Conservation (phyloP, 305 asterid genomes). For the Salvia sclarea region DNA sequence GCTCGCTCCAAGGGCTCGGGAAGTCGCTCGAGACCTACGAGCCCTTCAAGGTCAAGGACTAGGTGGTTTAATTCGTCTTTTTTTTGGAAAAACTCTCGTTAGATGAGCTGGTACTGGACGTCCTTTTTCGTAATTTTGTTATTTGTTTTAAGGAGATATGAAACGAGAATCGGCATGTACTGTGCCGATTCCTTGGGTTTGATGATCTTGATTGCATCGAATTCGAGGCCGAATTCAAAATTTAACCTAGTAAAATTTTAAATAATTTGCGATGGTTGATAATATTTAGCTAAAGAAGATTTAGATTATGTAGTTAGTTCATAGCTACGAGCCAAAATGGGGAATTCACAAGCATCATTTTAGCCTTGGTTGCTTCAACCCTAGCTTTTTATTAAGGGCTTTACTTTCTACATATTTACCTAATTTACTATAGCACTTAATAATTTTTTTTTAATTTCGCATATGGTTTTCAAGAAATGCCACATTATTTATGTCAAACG, state of each 20-base stretch:
- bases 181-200: too few relatives aligned
- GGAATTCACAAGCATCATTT: neutral
- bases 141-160: too few relatives aligned
- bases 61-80: constrained; percentile 28
- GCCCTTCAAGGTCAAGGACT: constrained; percentile 46
- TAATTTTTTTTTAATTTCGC: too few relatives aligned
- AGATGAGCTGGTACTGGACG: neutral
- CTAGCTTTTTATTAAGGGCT: too few relatives aligned
- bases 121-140: too few relatives aligned
- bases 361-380: neutral
- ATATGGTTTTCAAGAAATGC: neutral
- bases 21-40: constrained; percentile 48
- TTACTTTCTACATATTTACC: neutral
- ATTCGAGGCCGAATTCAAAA: neutral
- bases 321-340: too few relatives aligned
- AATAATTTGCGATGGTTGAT: neutral
- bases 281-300: neutral
- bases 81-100: neutral
- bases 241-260: neutral
- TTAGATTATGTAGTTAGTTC: too few relatives aligned
- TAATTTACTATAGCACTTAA: neutral
- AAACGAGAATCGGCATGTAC: too few relatives aligned
- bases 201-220: neutral
- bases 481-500: neutral
- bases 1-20: constrained; percentile 58